Conservation (phyloP, 805 yeast genomes). For the Candida khao-thaluensis region DNA sequence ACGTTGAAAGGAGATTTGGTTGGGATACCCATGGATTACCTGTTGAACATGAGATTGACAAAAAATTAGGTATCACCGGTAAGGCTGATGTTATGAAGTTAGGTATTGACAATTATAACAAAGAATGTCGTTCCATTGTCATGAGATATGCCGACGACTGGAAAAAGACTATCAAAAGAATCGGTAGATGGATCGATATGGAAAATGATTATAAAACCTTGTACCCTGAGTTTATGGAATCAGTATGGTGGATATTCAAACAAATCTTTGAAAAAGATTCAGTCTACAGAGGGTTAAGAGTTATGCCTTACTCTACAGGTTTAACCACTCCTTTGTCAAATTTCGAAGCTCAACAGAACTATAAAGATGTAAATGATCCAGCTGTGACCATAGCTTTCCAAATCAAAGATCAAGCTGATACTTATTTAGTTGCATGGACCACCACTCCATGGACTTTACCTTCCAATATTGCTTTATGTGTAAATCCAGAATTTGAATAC, state of each 20-base stretch:
- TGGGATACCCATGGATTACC: constrained; percentile 99
- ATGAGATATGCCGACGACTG: constrained; percentile 96
- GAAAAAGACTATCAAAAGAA: constrained; percentile 88
- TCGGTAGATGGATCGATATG: constrained; percentile 99
- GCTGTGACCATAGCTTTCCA: constrained; percentile 93
- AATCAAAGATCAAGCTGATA: constrained; percentile 73
- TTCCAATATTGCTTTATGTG: constrained; percentile 88
- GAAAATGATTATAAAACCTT: constrained; percentile 97
- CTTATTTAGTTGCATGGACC: constrained; percentile 94
- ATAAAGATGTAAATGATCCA: constrained; percentile 96
- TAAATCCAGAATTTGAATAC: constrained; percentile 86
- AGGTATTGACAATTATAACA: constrained; percentile 94
- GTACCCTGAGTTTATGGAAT: constrained; percentile 95
- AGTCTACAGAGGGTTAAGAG: constrained; percentile 93
- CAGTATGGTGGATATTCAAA: constrained; percentile 98
- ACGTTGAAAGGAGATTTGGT: constrained; percentile 96
- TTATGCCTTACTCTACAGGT: constrained; percentile 99
- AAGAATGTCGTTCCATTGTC: constrained; percentile 93
- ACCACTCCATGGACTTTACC: constrained; percentile 99
- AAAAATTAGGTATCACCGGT: constrained; percentile 88
- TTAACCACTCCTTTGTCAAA: constrained; percentile 94
- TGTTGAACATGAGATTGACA: constrained; percentile 97
- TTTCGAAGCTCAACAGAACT: constrained; percentile 97
- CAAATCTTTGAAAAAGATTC: constrained; percentile 79
- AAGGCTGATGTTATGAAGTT: constrained; percentile 91